phyloP scores from a whole-genome alignment of 768 basidiomycete genomes.

The Leccinum disarticulatum region DNA sequence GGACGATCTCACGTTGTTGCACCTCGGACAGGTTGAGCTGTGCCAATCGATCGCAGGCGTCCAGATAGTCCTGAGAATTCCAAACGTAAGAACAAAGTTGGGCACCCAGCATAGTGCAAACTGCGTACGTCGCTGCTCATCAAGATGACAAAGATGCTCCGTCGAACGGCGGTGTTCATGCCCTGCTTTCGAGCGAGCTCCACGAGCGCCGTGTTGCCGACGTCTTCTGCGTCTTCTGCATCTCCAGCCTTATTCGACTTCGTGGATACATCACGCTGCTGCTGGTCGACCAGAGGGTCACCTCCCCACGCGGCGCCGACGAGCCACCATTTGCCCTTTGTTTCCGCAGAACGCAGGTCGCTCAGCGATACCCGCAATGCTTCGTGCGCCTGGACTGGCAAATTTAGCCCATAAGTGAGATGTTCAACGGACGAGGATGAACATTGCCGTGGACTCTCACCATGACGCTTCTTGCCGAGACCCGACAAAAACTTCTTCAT shows the following conservation, averaged over 20 bases:
- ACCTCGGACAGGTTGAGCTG: conserved; percentile 83
- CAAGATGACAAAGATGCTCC: conserved; percentile 87
- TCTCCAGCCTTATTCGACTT: conserved; percentile 23
- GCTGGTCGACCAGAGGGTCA: conserved; percentile 81
- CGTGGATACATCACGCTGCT: conserved; percentile 38
- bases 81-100: neutral
- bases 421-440: neutral
- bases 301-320: conserved; percentile 96
- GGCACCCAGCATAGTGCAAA: neutral
- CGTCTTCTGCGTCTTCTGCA: conserved; percentile 31
- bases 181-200: conserved; percentile 92
- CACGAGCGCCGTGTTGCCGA: conserved; percentile 46
- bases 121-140: conserved; percentile 90
- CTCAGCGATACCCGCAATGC: conserved; percentile 80
- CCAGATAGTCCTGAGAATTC: conserved; percentile 82
- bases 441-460: conserved; percentile 35
- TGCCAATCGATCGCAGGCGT: conserved; percentile 88
- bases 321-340: conserved; percentile 97
- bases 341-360: conserved; percentile 83
- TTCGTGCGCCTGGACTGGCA: conserved; percentile 77
- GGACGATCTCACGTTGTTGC: conserved; percentile 92
- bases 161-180: conserved; percentile 96
- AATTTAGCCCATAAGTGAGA: neutral
- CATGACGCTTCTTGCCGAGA: conserved; percentile 73
- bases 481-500: conserved; percentile 87